Evolutionary conservation across 371 early-diverging fungal species (phyloP).

Genomic region (Mucor piriformis): DNA sequence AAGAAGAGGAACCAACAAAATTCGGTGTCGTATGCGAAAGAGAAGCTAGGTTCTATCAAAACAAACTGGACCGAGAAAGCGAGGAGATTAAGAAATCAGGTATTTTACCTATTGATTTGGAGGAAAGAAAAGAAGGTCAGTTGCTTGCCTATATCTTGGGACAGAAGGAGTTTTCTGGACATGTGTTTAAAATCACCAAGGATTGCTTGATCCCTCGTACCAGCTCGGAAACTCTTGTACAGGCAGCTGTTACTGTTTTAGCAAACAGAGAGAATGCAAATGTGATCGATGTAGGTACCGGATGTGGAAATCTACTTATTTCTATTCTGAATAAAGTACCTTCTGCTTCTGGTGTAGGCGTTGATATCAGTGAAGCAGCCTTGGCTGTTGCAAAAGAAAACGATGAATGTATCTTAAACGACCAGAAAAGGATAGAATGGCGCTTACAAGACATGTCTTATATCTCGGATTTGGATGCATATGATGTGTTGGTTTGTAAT

Average conservation of each 20-base stretch:
- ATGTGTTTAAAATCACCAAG: constrained; percentile 61
- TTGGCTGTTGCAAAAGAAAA: constrained; percentile 60
- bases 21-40: constrained; percentile 57
- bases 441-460: constrained; percentile 46
- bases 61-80: constrained; percentile 47
- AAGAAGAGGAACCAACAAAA: constrained; percentile 47
- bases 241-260: constrained; percentile 33
- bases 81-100: constrained; percentile 53
- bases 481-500: constrained; percentile 75
- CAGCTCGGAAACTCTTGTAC: constrained; percentile 69
- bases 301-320: constrained; percentile 72
- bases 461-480: constrained; percentile 37
- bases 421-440: constrained; percentile 32
- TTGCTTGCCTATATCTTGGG: constrained; percentile 67
- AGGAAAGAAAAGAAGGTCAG: constrained; percentile 38
- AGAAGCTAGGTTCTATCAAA: constrained; percentile 62
- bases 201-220: constrained; percentile 75
- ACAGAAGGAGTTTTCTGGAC: constrained; percentile 60
- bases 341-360: constrained; percentile 53
- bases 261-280: constrained; percentile 9
- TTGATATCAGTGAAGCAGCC: constrained; percentile 69
- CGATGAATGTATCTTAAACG: constrained; percentile 29
- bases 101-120: constrained; percentile 18
- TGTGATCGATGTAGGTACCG: constrained; percentile 77
- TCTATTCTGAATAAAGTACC: constrained; percentile 50